Percentiles rank a stretch among this genome's conserved stretches.
Evolutionary conservation across 2,329 filamentous ascomycete genomes (phyloP).

Genomic region (Fusarium pseudoanthophilum): DNA sequence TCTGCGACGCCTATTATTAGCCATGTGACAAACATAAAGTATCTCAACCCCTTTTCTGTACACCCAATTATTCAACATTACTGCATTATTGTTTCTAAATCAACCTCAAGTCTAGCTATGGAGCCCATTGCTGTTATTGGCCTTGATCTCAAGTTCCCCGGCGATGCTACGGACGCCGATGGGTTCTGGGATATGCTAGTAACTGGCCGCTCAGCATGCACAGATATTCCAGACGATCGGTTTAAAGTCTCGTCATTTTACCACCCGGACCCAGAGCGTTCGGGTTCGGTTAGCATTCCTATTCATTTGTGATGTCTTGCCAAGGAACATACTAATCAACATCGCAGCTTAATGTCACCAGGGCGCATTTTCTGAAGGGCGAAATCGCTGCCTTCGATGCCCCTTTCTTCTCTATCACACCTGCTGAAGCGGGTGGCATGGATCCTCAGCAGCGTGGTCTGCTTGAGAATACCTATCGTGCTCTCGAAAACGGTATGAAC

Average conservation of each 20-base stretch:
- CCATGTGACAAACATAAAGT: background rate
- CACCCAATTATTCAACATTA: background rate
- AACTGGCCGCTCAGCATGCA: background rate
- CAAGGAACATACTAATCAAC: background rate
- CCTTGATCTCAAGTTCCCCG: slow-evolving; percentile 8
- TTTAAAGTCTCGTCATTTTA: slow-evolving; percentile 11
- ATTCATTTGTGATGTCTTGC: accelerated
- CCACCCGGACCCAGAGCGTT: slow-evolving; percentile 5
- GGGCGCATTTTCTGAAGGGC: background rate
- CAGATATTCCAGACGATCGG: slow-evolving; percentile 1
- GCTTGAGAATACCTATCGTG: slow-evolving; percentile 44
- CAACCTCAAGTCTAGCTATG: background rate
- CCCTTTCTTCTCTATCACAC: slow-evolving; percentile 53
- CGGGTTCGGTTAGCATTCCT: background rate
- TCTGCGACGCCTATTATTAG: background rate
- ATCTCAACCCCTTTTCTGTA: background rate
- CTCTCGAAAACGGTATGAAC: slow-evolving; percentile 40
- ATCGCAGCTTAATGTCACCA: background rate
- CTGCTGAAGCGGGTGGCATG: slow-evolving; percentile 51
- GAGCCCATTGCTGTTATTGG: slow-evolving; percentile 8
- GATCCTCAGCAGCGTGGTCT: slow-evolving; percentile 56
- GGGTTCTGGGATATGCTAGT: slow-evolving; percentile 15
- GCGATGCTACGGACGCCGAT: slow-evolving; percentile 2
- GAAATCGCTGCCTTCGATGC: slow-evolving; percentile 41
- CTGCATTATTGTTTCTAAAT: background rate